Conservation (phyloP, 371 early-diverging fungal species). For the Mortierella sp. region DNA sequence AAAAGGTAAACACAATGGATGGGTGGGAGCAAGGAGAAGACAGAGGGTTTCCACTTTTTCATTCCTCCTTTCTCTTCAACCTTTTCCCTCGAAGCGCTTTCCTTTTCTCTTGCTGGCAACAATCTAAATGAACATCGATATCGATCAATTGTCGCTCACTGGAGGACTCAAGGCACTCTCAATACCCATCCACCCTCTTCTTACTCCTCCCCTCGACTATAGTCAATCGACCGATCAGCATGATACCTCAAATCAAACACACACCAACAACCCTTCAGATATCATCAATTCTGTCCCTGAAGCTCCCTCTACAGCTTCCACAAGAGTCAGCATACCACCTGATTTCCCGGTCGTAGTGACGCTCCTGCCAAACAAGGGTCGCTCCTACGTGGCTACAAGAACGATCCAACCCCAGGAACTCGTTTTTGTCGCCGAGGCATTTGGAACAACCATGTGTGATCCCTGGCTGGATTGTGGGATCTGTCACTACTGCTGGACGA, state of each 20-base stretch:
- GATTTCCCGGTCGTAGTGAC: constrained; percentile 20
- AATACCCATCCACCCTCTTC: constrained; percentile 11
- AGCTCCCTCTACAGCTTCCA: neutral
- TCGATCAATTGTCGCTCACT: neutral
- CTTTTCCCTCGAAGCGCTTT: neutral
- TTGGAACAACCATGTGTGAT: constrained; percentile 48
- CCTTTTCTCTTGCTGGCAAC: constrained; percentile 1
- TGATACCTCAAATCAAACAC: too few relatives aligned
- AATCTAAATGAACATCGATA: constrained; percentile 10
- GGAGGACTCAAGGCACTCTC: constrained; percentile 1
- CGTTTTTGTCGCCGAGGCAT: constrained; percentile 39
- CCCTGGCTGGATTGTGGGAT: constrained; percentile 50
- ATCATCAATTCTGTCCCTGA: too few relatives aligned
- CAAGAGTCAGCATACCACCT: too few relatives aligned
- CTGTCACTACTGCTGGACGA: constrained; percentile 45
- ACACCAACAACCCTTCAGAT: neutral
- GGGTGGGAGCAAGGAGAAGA: too few relatives aligned
- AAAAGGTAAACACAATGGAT: constrained; percentile 2
- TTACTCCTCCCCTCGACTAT: constrained; percentile 9
- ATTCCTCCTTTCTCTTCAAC: neutral
- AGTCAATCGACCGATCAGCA: neutral
- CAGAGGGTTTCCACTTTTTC: neutral
- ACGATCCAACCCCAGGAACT: constrained; percentile 29
- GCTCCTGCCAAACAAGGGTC: constrained; percentile 38
- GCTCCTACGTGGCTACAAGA: constrained; percentile 39